A percentile compares a stretch with the other conserved stretches of the same genome.
phyloP scores from a whole-genome alignment of 371 early-diverging fungal species.

The Dinochytrium kinnereticum region DNA sequence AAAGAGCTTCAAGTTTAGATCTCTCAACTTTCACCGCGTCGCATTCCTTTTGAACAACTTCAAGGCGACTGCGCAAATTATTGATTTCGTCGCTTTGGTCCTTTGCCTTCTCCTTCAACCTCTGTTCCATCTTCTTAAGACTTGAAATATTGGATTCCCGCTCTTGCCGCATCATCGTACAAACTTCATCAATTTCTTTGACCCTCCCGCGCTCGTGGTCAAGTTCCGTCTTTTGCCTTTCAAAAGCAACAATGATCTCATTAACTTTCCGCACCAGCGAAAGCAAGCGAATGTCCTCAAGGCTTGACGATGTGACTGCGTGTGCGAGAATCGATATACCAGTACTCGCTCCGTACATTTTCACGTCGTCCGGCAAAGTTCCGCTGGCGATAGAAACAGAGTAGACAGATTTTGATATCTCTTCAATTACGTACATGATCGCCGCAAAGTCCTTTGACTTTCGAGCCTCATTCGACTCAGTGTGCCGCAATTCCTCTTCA shows the following conservation, averaged over 20 bases:
- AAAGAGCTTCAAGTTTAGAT: conserved; percentile 13
- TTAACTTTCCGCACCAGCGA: conserved; percentile 27
- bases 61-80: conserved; percentile 62
- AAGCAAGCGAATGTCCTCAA: conserved; percentile 29
- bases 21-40: conserved; percentile 33
- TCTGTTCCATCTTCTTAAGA: conserved; percentile 62
- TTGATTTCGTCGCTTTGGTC: conserved; percentile 45
- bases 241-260: conserved; percentile 19
- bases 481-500: conserved; percentile 26
- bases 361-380: conserved; percentile 3
- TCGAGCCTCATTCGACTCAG: conserved; percentile 7
- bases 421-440: conserved; percentile 29
- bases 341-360: conserved; percentile 68
- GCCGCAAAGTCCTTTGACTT: conserved; percentile 31
- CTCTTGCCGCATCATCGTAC: conserved; percentile 20
- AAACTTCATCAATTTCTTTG: conserved; percentile 25
- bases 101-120: conserved; percentile 27
- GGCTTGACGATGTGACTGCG: conserved; percentile 5
- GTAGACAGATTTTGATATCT: conserved; percentile 27
- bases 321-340: conserved; percentile 69
- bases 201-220: conserved; percentile 9
- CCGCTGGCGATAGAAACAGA: conserved; percentile 2
- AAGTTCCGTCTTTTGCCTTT: conserved; percentile 17
- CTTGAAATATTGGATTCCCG: neutral
- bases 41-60: conserved; percentile 59